Evolutionary conservation across 2,329 filamentous ascomycete genomes (phyloP).

Genomic region (Emergomyces pasteurianus): DNA sequence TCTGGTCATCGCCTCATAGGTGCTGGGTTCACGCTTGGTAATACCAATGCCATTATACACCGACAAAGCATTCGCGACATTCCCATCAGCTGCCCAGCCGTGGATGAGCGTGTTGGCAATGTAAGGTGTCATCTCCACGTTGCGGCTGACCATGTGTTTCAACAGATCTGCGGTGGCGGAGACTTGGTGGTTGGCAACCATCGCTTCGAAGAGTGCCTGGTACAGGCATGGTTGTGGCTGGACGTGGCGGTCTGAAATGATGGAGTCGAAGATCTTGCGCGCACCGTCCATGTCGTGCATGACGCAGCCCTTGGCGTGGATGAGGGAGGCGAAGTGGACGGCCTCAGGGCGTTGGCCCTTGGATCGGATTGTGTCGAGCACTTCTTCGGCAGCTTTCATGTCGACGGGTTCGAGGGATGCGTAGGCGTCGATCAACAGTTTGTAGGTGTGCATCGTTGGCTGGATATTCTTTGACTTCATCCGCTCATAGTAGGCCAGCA

Average conservation of each 20-base stretch:
- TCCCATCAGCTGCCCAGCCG: conserved; percentile 78
- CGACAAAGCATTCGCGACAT: conserved; percentile 63
- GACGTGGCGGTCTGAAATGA: conserved; percentile 56
- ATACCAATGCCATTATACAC: conserved; percentile 71
- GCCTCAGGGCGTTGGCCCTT: conserved; percentile 70
- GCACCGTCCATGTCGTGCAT: conserved; percentile 83
- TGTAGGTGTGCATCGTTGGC: conserved; percentile 92
- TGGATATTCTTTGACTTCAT: conserved; percentile 81
- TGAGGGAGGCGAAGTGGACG: conserved; percentile 89
- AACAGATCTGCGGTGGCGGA: conserved; percentile 63
- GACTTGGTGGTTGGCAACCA: conserved; percentile 89
- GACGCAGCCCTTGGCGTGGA: conserved; percentile 91
- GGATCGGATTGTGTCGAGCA: conserved; percentile 65
- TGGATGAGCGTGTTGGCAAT: conserved; percentile 98
- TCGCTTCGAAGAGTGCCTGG: conserved; percentile 91
- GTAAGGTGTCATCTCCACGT: conserved; percentile 84
- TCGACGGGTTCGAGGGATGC: conserved; percentile 86
- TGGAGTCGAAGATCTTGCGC: conserved; percentile 66
- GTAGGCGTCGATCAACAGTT: conserved; percentile 89
- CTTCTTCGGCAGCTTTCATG: conserved; percentile 73
- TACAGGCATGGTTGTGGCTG: conserved; percentile 75
- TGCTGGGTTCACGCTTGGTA: conserved; percentile 83
- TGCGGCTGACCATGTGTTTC: conserved; percentile 57
- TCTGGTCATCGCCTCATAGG: conserved; percentile 96
- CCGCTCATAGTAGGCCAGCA: conserved; percentile 85